A percentile compares a stretch with the other conserved stretches of the same genome.
Evolutionary conservation across 306 rosid genomes (phyloP).

Genomic region (Astragalus glycyphyllos): DNA sequence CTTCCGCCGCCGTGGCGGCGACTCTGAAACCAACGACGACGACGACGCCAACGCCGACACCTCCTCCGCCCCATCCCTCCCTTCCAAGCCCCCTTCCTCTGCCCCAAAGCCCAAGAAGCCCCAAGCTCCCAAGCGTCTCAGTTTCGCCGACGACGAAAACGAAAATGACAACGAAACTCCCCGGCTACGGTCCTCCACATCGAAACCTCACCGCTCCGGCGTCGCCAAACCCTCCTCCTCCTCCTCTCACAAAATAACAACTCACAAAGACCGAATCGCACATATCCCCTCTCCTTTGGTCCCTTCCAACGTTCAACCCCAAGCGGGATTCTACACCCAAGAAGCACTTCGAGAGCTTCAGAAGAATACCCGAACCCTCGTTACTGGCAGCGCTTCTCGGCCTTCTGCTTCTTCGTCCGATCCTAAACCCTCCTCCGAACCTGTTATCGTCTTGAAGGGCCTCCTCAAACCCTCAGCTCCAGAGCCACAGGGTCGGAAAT

Average conservation of each 20-base stretch:
- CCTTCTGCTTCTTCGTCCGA: constrained; percentile 60
- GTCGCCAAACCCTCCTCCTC: constrained; percentile 43
- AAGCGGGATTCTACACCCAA: constrained; percentile 86
- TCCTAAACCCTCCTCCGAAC: constrained; percentile 70
- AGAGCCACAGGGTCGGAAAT: constrained; percentile 37
- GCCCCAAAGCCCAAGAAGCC: constrained; percentile 69
- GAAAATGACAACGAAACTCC: constrained; percentile 47
- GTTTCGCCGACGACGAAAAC: constrained; percentile 88
- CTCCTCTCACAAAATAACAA: constrained; percentile 73
- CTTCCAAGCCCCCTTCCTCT: constrained; percentile 50
- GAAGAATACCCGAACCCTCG: constrained; percentile 91
- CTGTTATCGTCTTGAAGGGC: constrained; percentile 74
- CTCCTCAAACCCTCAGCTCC: constrained; percentile 61
- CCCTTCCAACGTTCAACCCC: constrained; percentile 87
- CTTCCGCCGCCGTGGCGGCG: constrained; percentile 84
- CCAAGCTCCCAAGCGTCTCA: constrained; percentile 77
- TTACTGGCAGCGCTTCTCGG: constrained; percentile 48
- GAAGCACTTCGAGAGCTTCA: constrained; percentile 92
- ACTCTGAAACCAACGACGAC: constrained; percentile 51
- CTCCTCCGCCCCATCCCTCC: constrained; percentile 41
- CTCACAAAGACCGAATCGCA: constrained; percentile 66
- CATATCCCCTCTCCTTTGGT: constrained; percentile 55
- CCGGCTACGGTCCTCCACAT: constrained; percentile 48
- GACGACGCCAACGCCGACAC: constrained; percentile 13
- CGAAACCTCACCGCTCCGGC: constrained; percentile 51